Evolutionary conservation across 257 asterid genomes (phyloP).

Genomic region (Solanum pinnatisectum): DNA sequence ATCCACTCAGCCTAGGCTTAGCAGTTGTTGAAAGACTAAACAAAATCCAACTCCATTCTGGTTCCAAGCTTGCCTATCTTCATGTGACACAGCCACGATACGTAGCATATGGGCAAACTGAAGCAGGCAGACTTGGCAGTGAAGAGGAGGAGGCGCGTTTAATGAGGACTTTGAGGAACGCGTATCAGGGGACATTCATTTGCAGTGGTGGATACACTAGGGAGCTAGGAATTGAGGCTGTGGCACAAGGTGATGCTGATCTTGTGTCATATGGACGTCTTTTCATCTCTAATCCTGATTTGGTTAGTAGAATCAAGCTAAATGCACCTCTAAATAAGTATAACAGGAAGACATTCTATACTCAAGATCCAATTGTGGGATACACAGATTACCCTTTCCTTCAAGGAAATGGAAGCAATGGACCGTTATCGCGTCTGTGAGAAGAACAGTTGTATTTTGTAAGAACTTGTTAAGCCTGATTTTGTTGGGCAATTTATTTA

Average conservation of each 20-base stretch:
- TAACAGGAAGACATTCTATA: constrained; percentile 52
- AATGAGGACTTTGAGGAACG: constrained; percentile 47
- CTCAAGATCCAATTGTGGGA: constrained; percentile 54
- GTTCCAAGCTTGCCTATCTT: constrained; percentile 55
- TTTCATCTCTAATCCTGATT: constrained; percentile 64
- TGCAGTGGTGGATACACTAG: constrained; percentile 65
- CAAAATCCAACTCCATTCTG: constrained; percentile 32
- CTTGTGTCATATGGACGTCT: constrained; percentile 54
- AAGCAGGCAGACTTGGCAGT: constrained; percentile 58
- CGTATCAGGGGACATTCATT: constrained; percentile 56
- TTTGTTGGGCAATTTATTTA: background rate
- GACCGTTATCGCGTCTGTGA: constrained; percentile 32
- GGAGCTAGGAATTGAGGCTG: constrained; percentile 50
- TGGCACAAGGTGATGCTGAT: constrained; percentile 46
- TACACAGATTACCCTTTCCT: constrained; percentile 62
- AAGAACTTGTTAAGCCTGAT: background rate
- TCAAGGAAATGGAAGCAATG: background rate
- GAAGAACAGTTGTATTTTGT: background rate
- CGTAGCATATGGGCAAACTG: constrained; percentile 71
- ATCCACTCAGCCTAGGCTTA: constrained; percentile 65
- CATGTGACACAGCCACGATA: constrained; percentile 91
- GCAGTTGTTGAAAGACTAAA: constrained; percentile 66
- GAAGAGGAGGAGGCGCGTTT: constrained; percentile 59
- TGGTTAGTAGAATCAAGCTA: constrained; percentile 40
- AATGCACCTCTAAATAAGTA: constrained; percentile 44